A percentile compares a stretch with the other conserved stretches of the same genome.
These are phyloP conservation scores for Solanum hybrid DNA, from an alignment of 305 asterid genomes.

Conservation along the genomic window DNA sequence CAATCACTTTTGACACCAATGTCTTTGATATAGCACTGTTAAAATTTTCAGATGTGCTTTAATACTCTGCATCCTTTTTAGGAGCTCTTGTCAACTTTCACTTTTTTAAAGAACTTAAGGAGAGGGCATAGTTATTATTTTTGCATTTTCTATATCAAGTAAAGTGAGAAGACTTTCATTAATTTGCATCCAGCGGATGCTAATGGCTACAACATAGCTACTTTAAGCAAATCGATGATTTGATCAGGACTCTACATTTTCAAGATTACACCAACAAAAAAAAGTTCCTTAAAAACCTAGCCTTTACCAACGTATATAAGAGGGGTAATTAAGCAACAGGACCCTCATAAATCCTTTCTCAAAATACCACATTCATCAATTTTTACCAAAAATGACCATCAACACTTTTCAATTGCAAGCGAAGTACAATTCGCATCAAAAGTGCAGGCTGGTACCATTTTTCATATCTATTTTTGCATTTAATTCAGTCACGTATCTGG, in stretches of 20 bases:
- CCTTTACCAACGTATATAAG: not conserved
- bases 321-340: not conserved
- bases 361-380: not conserved
- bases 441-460: not conserved
- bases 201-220: not conserved
- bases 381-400: not conserved
- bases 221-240: not conserved
- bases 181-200: not conserved
- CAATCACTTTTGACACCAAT: not conserved
- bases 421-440: not conserved
- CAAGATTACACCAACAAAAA: not conserved
- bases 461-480: not conserved
- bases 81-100: not conserved
- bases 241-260: not conserved
- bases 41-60: not conserved
- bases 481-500: not conserved
- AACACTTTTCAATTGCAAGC: not conserved
- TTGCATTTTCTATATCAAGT: not conserved
- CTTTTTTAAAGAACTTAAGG: not conserved
- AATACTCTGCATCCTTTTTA: not conserved
- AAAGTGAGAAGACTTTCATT: not conserved
- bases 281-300: not conserved
- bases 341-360: not conserved
- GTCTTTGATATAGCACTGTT: not conserved
- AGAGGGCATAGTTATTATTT: not conserved